Base-by-base conservation (phyloP, 78 protist genomes). In the Planoprotostelium fungivorum region DNA sequence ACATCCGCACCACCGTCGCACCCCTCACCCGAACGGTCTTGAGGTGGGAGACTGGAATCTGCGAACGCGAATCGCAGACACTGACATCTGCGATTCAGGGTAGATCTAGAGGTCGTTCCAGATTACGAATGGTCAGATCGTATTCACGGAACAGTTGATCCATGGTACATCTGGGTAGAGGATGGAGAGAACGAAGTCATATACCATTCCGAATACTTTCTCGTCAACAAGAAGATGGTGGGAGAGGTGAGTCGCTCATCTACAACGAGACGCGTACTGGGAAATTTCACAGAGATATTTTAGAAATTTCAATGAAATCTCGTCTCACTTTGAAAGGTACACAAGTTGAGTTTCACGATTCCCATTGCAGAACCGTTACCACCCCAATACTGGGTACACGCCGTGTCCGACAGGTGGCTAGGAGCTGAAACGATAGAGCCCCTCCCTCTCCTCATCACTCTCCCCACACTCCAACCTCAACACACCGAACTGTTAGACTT, bases 111-210 rank as follows among this genome's bases (percentile, higher is more conserved):
- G 16, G 36, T 99, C 84, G 90, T 96, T 5, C 98, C 99, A 23
- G 99, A 98, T 91, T 99, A 98, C 83, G 63, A 88, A 9, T 99
- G 88, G 92, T 97, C 94, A 73, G 96, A 94, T 23, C 38, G 85
- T 37, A 51, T 97, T 10, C 99, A 99, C 88, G 98, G 97, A 87
- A 1, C 29, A 1, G 91, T 96, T 1, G 95, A 96, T 63, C 86
- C 93, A 31, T 99, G 98, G 94, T 96, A 97, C 96, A 63, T 99
- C 37, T 36, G 98, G 34, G 99, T 99, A 29, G 97, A 96, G 88
- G 99, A 99, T 84, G 98, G 90, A 25, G 99, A 99, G 88, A 96
- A 97, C 25, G 99, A 99, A 90, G n/a, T 1, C n/a, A 37, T 99
- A 0, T 96, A 98, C 87, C 99, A 99, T 96, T 35, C 39, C 35